A percentile compares a stretch with the other conserved stretches of the same genome.
phyloP scores from a whole-genome alignment of 2,329 filamentous ascomycete genomes.

The Celoporthe dispersa region DNA sequence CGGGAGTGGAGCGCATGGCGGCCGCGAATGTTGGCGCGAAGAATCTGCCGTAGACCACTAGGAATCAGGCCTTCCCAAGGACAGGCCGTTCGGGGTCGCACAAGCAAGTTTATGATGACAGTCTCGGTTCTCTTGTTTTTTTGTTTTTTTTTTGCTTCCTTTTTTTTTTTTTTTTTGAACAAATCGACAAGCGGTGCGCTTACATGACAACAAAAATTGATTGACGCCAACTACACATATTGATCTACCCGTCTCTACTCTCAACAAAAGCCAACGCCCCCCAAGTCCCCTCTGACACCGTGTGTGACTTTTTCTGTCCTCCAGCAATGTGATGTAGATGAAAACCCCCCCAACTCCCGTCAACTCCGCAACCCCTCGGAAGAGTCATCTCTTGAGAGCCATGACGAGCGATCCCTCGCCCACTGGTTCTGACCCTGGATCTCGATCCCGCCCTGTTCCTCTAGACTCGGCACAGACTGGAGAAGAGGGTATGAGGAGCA shows the following conservation, averaged over 20 bases:
- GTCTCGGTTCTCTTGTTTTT: constrained; percentile 9
- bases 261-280: constrained; percentile 6
- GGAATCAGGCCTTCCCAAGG: not conserved
- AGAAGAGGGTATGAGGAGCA: not conserved
- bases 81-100: not conserved
- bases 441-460: not conserved
- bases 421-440: not conserved
- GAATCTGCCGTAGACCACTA: not conserved
- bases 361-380: constrained; percentile 20
- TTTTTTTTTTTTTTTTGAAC: not conserved
- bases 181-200: constrained; percentile 18
- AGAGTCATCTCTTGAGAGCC: constrained; percentile 13
- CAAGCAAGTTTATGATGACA: constrained; percentile 11
- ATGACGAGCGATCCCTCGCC: not conserved
- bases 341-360: not conserved
- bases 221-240: not conserved
- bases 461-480: not conserved
- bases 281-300: not conserved
- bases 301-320: not conserved
- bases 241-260: constrained; percentile 1
- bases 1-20: not conserved
- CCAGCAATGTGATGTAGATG: not conserved
- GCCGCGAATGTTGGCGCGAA: not conserved
- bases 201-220: constrained; percentile 12
- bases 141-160: too few relatives aligned